Evolutionary conservation across 495 filamentous ascomycete genomes (phyloP).

Genomic region (Neurospora sublineolata): DNA sequence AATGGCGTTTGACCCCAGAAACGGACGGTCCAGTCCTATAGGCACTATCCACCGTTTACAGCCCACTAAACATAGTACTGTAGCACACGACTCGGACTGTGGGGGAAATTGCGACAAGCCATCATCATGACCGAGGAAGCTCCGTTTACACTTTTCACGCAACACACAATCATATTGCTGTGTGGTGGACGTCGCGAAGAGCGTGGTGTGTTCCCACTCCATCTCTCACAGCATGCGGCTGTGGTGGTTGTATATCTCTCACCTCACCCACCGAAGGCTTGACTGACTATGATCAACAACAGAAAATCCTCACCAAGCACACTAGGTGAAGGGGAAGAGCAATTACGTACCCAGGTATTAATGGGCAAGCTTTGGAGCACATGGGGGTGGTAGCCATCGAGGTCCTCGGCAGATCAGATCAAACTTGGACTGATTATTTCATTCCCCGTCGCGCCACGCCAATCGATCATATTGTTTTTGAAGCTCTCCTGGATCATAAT

Average conservation of each 20-base stretch:
- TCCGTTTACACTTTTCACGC: background rate
- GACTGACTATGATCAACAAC: background rate
- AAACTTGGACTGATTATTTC: background rate
- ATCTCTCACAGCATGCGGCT: background rate
- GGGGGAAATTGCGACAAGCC: background rate
- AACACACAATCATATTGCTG: background rate
- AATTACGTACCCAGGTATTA: background rate
- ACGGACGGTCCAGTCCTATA: background rate
- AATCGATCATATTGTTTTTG: background rate
- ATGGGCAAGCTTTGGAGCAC: background rate
- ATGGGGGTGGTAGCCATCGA: background rate
- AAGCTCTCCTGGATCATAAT: background rate
- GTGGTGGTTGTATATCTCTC: background rate
- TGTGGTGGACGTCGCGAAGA: background rate
- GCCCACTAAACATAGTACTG: background rate
- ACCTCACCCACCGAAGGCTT: background rate
- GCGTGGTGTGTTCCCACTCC: background rate
- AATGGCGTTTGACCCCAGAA: background rate
- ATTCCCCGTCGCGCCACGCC: background rate
- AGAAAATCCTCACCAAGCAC: background rate
- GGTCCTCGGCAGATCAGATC: background rate
- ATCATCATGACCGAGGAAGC: background rate
- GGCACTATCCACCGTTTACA: background rate
- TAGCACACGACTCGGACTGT: background rate
- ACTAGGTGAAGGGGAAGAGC: background rate